Evolutionary conservation across 225 moss, liverwort and hornwort species (phyloP).

Genomic region (Rhytidiadelphus loreus): DNA sequence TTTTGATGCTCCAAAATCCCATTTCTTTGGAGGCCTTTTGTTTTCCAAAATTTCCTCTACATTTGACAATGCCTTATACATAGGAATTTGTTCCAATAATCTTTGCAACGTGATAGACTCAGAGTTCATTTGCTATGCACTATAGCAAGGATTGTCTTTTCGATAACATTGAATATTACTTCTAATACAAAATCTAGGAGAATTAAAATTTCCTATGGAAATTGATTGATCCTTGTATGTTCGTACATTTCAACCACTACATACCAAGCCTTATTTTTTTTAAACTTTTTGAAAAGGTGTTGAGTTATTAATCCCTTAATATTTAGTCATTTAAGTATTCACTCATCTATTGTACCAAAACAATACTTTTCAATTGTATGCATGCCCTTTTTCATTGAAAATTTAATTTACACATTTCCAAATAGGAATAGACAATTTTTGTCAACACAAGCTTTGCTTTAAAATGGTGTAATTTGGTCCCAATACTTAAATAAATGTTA

Average conservation of each 20-base stretch:
- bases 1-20: rapidly evolving
- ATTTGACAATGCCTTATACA: rapidly evolving
- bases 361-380: background rate
- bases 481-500: no score
- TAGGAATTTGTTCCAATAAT: background rate
- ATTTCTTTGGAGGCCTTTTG: background rate
- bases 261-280: no score
- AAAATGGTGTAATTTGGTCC: background rate
- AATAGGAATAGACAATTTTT: background rate
- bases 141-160: background rate
- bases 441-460: background rate
- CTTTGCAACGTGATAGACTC: background rate
- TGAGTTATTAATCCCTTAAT: background rate
- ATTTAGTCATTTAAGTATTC: background rate
- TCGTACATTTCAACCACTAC: background rate
- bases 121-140: rapidly evolving
- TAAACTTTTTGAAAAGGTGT: background rate
- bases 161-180: background rate
- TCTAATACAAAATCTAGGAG: background rate
- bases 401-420: background rate
- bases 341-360: background rate
- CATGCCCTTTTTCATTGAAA: background rate
- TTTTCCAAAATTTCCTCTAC: background rate
- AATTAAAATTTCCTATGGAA: background rate
- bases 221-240: background rate